These are phyloP conservation scores for Ceratobasidium sp. DNA, from an alignment of 1,284 basidiomycete genomes.

Conservation along the genomic window DNA sequence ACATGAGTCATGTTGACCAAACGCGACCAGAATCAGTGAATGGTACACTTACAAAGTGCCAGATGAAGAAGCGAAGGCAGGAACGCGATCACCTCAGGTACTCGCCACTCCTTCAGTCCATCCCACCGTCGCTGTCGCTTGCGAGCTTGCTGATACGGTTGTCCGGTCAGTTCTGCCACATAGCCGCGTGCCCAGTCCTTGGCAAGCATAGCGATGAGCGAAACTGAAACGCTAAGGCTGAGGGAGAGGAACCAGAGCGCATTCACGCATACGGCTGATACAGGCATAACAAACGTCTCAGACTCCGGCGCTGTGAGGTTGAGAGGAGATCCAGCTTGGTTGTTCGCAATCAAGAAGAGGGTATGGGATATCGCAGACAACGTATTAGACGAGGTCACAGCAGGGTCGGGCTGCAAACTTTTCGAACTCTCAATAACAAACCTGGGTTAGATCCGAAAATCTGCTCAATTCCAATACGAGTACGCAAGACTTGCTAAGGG, in stretches of 20 bases:
- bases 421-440: constrained; percentile 16
- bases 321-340: background rate
- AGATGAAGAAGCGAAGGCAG: constrained; percentile 6
- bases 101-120: background rate
- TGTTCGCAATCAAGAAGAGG: constrained; percentile 9
- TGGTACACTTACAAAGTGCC: background rate
- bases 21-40: too few species aligned
- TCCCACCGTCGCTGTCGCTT: constrained; percentile 16
- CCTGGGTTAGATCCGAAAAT: background rate
- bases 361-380: constrained; percentile 10
- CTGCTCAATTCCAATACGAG: too few species aligned
- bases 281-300: background rate
- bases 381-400: constrained; percentile 22
- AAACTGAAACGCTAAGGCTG: constrained; percentile 20
- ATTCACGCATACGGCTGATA: constrained; percentile 4
- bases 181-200: constrained; percentile 29
- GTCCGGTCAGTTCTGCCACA: constrained; percentile 19
- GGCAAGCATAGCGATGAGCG: constrained; percentile 28
- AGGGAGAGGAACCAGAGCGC: constrained; percentile 34
- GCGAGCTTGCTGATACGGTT: constrained; percentile 30
- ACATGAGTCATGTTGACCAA: too few species aligned
- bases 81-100: background rate
- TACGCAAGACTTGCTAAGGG: background rate
- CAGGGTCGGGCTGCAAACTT: background rate
- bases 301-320: background rate